Evolutionary conservation across 495 filamentous ascomycete genomes (phyloP).

Genomic region (Darksidea phi): DNA sequence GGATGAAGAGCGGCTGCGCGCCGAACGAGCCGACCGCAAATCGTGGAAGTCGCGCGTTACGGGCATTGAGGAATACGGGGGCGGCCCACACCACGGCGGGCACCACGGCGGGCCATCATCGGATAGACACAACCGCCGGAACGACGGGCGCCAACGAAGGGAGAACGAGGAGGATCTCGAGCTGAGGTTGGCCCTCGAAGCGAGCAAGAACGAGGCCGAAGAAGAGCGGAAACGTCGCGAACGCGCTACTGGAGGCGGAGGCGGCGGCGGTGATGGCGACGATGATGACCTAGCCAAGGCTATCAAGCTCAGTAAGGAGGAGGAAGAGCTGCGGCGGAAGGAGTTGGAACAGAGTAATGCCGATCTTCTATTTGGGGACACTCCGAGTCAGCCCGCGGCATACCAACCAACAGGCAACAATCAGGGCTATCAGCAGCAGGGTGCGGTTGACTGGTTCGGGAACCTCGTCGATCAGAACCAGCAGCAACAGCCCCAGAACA

Average conservation of each 20-base stretch:
- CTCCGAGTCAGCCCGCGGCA: slow-evolving; percentile 55
- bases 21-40: slow-evolving; percentile 86
- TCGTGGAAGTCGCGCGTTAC: slow-evolving; percentile 95
- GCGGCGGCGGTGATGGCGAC: slow-evolving; percentile 49
- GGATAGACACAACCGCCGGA: slow-evolving; percentile 34
- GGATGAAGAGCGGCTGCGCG: slow-evolving; percentile 91
- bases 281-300: slow-evolving; percentile 92
- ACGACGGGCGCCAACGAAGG: slow-evolving; percentile 27
- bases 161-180: slow-evolving; percentile 80
- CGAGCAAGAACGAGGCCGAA: slow-evolving; percentile 92
- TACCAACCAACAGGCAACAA: slow-evolving; percentile 86
- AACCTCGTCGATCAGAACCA: slow-evolving; percentile 77
- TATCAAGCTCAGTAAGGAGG: slow-evolving; percentile 93
- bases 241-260: slow-evolving; percentile 49
- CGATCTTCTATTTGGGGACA: slow-evolving; percentile 81
- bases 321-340: slow-evolving; percentile 81
- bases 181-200: slow-evolving; percentile 89
- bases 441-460: slow-evolving; percentile 92
- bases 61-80: slow-evolving; percentile 79
- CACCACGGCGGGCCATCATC: slow-evolving; percentile 39
- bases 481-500: slow-evolving; percentile 66
- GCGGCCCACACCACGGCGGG: slow-evolving; percentile 25
- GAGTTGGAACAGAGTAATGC: slow-evolving; percentile 91
- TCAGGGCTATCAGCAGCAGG: slow-evolving; percentile 95
- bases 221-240: slow-evolving; percentile 74